Percentiles rank a stretch among this genome's conserved stretches.
Conservation (phyloP, 2,329 filamentous ascomycete genomes). For the Cytospora schulzeri region DNA sequence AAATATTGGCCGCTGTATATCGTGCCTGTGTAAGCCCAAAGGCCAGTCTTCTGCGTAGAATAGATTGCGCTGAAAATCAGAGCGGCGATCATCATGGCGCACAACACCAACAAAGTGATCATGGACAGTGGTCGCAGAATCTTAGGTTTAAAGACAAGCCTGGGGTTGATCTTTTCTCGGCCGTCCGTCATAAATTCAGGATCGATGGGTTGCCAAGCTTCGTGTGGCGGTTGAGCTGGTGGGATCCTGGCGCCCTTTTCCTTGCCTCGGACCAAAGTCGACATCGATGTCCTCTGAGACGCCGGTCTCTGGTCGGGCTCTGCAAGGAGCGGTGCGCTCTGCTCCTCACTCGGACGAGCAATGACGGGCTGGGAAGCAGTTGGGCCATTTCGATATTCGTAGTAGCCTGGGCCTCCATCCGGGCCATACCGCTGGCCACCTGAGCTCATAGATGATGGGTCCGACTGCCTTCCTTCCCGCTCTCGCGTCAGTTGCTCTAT, state of each 20-base stretch:
- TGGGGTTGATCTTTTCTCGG: constrained; percentile 46
- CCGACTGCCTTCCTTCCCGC: constrained; percentile 61
- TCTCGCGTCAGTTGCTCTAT: constrained; percentile 82
- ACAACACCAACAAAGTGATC: constrained; percentile 59
- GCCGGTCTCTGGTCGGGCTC: constrained; percentile 16
- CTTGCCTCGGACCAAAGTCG: constrained; percentile 25
- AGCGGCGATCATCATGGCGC: constrained; percentile 69
- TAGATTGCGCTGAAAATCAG: constrained; percentile 74
- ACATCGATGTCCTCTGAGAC: constrained; percentile 26
- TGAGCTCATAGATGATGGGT: constrained; percentile 49
- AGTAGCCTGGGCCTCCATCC: constrained; percentile 47
- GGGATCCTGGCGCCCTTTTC: constrained; percentile 9
- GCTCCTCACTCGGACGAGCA: constrained; percentile 14
- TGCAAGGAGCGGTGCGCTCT: constrained; percentile 24
- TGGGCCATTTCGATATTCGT: constrained; percentile 30
- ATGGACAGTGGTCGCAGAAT: constrained; percentile 71
- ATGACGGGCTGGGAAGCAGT: constrained; percentile 5
- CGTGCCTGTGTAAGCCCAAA: constrained; percentile 65
- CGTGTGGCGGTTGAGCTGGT: constrained; percentile 5
- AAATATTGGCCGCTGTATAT: constrained; percentile 80
- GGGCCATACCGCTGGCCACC: constrained; percentile 30
- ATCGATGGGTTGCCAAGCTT: constrained; percentile 35
- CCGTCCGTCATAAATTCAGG: constrained; percentile 34
- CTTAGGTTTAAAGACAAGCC: constrained; percentile 67
- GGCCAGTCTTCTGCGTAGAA: constrained; percentile 62